phyloP scores from a whole-genome alignment of 2,329 filamentous ascomycete species.

The Diplodia corticola region DNA sequence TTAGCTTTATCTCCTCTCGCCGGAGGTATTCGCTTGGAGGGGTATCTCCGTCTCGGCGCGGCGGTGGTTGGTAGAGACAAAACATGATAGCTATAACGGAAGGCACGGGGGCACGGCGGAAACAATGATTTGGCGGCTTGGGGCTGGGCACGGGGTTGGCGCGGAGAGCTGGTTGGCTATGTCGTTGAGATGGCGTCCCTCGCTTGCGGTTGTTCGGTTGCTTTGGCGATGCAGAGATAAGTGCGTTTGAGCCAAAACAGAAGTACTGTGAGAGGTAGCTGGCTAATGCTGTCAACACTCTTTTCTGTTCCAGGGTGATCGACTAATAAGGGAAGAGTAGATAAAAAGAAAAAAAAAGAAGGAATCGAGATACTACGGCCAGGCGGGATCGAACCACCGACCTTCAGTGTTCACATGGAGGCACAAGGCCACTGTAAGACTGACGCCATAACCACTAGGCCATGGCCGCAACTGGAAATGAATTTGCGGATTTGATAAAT shows the following conservation, averaged over 20 bases:
- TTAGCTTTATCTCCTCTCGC: constrained; percentile 7
- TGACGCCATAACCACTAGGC: constrained; percentile 25
- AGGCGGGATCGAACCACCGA: constrained; percentile 25
- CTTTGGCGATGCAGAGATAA: neutral
- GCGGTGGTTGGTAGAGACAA: neutral
- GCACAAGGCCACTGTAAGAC: constrained; percentile 24
- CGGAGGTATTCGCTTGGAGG: neutral
- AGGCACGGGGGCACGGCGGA: constrained; percentile 1
- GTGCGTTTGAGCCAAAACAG: no score
- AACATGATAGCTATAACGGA: no score
- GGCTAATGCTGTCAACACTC: no score
- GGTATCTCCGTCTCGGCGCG: neutral
- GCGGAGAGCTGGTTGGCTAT: neutral
- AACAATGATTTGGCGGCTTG: constrained; percentile 1
- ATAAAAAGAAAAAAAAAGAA: neutral
- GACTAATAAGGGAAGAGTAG: no score
- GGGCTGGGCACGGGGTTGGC: neutral
- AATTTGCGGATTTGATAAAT: neutral
- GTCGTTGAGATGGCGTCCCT: neutral
- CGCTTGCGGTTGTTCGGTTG: neutral
- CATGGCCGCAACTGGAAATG: constrained; percentile 17
- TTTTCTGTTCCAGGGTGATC: no score
- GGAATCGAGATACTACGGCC: constrained; percentile 5
- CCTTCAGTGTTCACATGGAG: constrained; percentile 20
- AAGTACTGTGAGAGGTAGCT: no score